Conservation (phyloP, 495 filamentous ascomycete species). For the Penicillium angulare region DNA sequence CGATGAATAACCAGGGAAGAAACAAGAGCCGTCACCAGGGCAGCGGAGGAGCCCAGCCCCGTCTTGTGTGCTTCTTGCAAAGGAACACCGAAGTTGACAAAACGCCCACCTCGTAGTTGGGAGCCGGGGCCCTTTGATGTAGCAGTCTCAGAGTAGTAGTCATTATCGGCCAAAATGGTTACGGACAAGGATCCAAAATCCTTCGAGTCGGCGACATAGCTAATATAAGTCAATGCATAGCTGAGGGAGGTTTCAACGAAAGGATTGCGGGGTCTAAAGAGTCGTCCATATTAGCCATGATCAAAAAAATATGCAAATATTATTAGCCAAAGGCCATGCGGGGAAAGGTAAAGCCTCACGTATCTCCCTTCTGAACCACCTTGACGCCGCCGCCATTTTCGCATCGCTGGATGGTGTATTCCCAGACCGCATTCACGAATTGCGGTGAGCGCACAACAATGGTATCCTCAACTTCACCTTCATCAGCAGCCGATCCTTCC, state of each 20-base stretch:
- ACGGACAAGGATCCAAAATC: conserved; percentile 66
- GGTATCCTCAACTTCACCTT: conserved; percentile 41
- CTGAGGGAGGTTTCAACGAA: conserved; percentile 89
- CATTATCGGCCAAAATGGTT: conserved; percentile 89
- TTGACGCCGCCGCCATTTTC: conserved; percentile 71
- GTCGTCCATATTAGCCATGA: conserved; percentile 1
- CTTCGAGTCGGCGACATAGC: conserved; percentile 50
- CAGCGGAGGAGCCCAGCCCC: conserved; percentile 91
- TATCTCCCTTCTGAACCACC: conserved; percentile 73
- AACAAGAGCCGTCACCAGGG: conserved; percentile 88
- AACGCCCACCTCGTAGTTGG: conserved; percentile 45
- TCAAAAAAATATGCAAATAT: not conserved
- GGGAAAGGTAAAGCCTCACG: conserved; percentile 22
- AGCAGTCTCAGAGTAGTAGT: conserved; percentile 86
- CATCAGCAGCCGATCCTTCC: conserved; percentile 12
- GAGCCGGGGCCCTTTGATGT: conserved; percentile 29
- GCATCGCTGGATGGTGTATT: conserved; percentile 70
- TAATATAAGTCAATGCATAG: conserved; percentile 83
- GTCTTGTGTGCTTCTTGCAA: conserved; percentile 88
- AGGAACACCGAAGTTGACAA: conserved; percentile 74
- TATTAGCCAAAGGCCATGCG: not conserved
- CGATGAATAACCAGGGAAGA: conserved; percentile 73
- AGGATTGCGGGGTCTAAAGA: conserved; percentile 57
- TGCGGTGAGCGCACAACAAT: conserved; percentile 89
- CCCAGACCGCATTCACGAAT: conserved; percentile 82